Percentiles rank a stretch among this genome's conserved stretches.
phyloP scores from a whole-genome alignment of 2,329 filamentous ascomycete genomes.

The Epichloe brachyelytri region DNA sequence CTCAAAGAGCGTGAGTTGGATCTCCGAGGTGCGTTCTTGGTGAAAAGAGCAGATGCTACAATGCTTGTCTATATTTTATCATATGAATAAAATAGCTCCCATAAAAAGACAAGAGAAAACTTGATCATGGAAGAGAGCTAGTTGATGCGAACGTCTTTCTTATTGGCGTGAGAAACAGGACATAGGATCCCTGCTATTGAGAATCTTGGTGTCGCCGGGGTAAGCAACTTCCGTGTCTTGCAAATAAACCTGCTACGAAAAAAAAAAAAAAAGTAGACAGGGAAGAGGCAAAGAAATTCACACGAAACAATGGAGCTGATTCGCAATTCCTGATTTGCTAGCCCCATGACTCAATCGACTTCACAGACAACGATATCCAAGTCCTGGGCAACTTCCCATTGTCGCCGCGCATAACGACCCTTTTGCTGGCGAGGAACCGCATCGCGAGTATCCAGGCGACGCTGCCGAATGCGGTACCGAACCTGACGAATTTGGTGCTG shows the following conservation, averaged over 20 bases:
- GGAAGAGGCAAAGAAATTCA: neutral
- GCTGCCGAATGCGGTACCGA: slow-evolving; percentile 64
- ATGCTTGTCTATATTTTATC: slow-evolving; percentile 15
- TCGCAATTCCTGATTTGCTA: slow-evolving; percentile 20
- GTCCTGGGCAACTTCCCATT: slow-evolving; percentile 85
- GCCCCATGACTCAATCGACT: slow-evolving; percentile 94
- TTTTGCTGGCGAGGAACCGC: slow-evolving; percentile 83
- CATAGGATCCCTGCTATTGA: slow-evolving; percentile 96
- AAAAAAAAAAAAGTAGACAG: neutral
- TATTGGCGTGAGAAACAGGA: slow-evolving; percentile 49
- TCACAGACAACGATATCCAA: slow-evolving; percentile 96
- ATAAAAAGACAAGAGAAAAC: slow-evolving; percentile 37
- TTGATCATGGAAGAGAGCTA: slow-evolving; percentile 39
- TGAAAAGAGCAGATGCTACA: slow-evolving; percentile 97
- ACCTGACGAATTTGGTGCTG: slow-evolving; percentile 69
- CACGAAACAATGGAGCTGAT: too few relatives aligned
- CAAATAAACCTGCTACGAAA: neutral
- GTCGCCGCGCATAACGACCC: slow-evolving; percentile 72
- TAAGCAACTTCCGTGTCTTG: slow-evolving; percentile 32
- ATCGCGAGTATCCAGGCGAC: slow-evolving; percentile 68
- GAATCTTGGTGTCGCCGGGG: slow-evolving; percentile 89
- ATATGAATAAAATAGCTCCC: neutral
- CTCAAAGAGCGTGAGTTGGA: slow-evolving; percentile 98
- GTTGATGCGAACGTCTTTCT: slow-evolving; percentile 60
- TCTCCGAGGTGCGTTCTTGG: slow-evolving; percentile 81